A percentile compares a stretch with the other conserved stretches of the same genome.
These are phyloP conservation scores for Naganishia sp. DNA, from an alignment of 1,284 basidiomycete species.

Conservation along the genomic window DNA sequence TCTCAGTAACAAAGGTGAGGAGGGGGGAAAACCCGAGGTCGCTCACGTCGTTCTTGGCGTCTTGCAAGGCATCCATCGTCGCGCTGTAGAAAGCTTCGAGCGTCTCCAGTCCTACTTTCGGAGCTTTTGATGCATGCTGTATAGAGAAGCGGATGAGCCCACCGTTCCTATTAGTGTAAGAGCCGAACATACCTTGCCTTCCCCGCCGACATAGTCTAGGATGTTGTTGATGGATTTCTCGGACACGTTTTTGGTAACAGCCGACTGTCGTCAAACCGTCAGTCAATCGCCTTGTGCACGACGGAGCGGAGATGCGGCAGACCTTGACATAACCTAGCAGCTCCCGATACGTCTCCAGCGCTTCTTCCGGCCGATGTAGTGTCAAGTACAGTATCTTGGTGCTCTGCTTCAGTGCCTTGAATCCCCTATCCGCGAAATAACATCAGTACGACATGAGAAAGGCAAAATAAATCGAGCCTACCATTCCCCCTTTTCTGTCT, in stretches of 20 bases:
- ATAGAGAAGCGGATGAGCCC: constrained; percentile 4
- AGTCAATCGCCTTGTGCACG: neutral
- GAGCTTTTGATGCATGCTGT: constrained; percentile 50
- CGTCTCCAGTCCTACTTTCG: constrained; percentile 75
- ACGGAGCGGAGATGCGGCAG: constrained; percentile 19
- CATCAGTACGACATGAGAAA: neutral
- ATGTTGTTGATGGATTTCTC: constrained; percentile 99
- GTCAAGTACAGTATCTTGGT: constrained; percentile 89
- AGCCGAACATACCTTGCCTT: constrained; percentile 71
- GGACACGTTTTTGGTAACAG: constrained; percentile 61
- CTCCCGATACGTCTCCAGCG: constrained; percentile 79
- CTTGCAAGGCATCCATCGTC: constrained; percentile 83
- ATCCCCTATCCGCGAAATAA: constrained; percentile 68
- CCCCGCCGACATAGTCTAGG: constrained; percentile 91
- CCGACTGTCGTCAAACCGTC: constrained; percentile 36
- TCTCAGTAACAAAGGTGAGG: neutral
- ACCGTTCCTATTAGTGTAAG: too few relatives aligned
- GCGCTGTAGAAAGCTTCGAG: constrained; percentile 94
- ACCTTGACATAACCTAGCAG: constrained; percentile 86
- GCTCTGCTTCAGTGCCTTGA: constrained; percentile 97
- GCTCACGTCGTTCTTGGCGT: constrained; percentile 90
- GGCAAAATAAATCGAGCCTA: constrained; percentile 49
- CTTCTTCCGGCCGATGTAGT: constrained; percentile 76
- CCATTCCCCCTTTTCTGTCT: constrained; percentile 92
- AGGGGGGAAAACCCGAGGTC: neutral